Evolutionary conservation across 2,329 filamentous ascomycete species (phyloP).

Genomic region (Ascocoryne sarcoides): DNA sequence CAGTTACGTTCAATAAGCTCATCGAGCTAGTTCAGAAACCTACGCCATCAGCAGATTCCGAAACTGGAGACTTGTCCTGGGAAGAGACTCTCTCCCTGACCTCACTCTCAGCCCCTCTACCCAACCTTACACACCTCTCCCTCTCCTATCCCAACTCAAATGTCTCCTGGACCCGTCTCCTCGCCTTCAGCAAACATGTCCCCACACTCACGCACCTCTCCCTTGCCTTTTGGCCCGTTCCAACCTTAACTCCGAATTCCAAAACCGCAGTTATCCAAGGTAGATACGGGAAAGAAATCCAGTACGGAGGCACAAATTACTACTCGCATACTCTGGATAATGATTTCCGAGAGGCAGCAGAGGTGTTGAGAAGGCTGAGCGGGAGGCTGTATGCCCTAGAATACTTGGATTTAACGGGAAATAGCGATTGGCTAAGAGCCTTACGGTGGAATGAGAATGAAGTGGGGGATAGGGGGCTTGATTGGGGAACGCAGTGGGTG

Average conservation of each 20-base stretch:
- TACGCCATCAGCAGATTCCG: constrained; percentile 3
- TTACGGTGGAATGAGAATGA: constrained; percentile 3
- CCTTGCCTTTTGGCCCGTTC: constrained; percentile 54
- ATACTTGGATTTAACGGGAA: constrained; percentile 53
- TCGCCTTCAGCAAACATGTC: constrained; percentile 44
- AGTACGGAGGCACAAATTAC: constrained; percentile 45
- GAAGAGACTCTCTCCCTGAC: constrained; percentile 15
- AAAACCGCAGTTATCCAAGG: constrained; percentile 36
- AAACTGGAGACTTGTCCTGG: constrained; percentile 17
- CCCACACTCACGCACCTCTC: constrained; percentile 50
- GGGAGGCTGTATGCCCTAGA: constrained; percentile 43
- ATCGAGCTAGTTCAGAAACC: constrained; percentile 35
- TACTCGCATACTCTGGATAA: constrained; percentile 51
- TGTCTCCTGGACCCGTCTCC: constrained; percentile 50
- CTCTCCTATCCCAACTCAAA: constrained; percentile 35
- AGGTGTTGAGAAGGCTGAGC: constrained; percentile 46
- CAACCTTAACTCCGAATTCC: constrained; percentile 47
- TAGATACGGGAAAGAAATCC: constrained; percentile 32
- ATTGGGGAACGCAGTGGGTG: constrained; percentile 22
- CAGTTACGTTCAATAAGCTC: constrained; percentile 44
- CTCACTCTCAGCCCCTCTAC: constrained; percentile 30
- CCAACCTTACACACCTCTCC: constrained; percentile 52
- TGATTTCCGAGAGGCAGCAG: constrained; percentile 51
- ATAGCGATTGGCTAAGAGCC: constrained; percentile 40
- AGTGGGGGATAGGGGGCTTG: constrained; percentile 12